Evolutionary conservation across 2,329 filamentous ascomycete species (phyloP), one percentile per base, ranked within the genome.

Genomic region (Aureobasidium sp.): DNA sequence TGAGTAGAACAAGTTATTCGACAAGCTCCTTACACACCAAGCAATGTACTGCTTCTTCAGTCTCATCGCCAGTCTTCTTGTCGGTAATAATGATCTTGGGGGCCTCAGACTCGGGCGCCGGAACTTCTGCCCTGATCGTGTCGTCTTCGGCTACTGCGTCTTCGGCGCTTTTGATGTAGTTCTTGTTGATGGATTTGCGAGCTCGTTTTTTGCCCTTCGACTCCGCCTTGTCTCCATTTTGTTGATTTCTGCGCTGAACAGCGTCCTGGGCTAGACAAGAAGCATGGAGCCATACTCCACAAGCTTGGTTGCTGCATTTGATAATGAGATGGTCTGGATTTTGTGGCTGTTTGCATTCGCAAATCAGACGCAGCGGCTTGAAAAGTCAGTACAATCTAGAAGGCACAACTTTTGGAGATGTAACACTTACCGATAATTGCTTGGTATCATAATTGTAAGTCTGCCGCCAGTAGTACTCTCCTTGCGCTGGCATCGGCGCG

Each of bases 401-500:
- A 5, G 15, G 15, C 5, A n/a, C 57, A 27, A 14, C 31, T 34
- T 34, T 34, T 11, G 3, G 12, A 31, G 8, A 7, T 14, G 3
- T 37, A 37, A 37, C 1, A 66, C 74, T 62, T 67, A 77, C 74
- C 37, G 75, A 76, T 34, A 76, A 68, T 7, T 67, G 68, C 51
- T 67, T 67, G n/a, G 66, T 70, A 52, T 68, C 56, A 68, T 67
- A 66, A 63, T 79, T 74, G 51, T 69, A 73, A 0, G 72, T 76
- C 68, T 79, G 77, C n/a, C 77, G 68, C 74, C 76, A 80, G 63
- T 77, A 79, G 39, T 74, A 70, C 48, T 75, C 69, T 15, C 76
- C 72, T 12, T 69, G 68, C 3, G 63, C 66, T 12, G 69, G 65
- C 63, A 70, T 66, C 25, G 60, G 65, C 9, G 71, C 68, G 12